Conservation (phyloP, 78 protist genomes). For the Dictyostelium citrinum region DNA sequence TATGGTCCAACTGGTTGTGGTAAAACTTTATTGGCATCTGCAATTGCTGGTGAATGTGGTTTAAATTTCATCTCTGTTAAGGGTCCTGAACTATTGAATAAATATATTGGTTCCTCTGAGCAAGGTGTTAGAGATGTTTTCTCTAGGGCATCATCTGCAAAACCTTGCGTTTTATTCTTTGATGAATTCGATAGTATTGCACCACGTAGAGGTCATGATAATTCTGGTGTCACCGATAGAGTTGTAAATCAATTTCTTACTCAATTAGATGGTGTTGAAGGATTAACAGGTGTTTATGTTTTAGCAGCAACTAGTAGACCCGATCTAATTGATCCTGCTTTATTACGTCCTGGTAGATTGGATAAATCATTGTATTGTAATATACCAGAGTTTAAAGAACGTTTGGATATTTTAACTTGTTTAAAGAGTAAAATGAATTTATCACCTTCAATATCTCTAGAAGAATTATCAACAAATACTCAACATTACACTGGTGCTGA, state of each 20-base stretch:
- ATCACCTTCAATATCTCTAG: slow-evolving; percentile 43
- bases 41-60: slow-evolving; percentile 90
- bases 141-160: slow-evolving; percentile 88
- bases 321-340: slow-evolving; percentile 96
- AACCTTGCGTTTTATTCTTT: slow-evolving; percentile 95
- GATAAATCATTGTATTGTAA: slow-evolving; percentile 82
- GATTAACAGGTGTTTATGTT: slow-evolving; percentile 88
- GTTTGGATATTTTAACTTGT: slow-evolving; percentile 69
- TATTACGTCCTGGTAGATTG: slow-evolving; percentile 97
- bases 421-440: slow-evolving; percentile 62
- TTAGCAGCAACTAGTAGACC: slow-evolving; percentile 94
- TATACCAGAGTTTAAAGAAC: slow-evolving; percentile 72
- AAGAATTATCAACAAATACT: slow-evolving; percentile 44
- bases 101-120: slow-evolving; percentile 95
- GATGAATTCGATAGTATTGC: slow-evolving; percentile 97
- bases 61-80: slow-evolving; percentile 89
- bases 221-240: slow-evolving; percentile 95
- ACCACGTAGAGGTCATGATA: slow-evolving; percentile 86
- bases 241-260: slow-evolving; percentile 96
- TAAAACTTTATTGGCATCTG: slow-evolving; percentile 89
- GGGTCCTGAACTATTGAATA: slow-evolving; percentile 98
- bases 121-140: slow-evolving; percentile 88
- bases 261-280: slow-evolving; percentile 96
- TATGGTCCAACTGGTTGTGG: slow-evolving; percentile 97
- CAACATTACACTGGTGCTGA: slow-evolving; percentile 82